Evolutionary conservation across 805 yeast species (phyloP), one percentile per base, ranked within the genome.

Genomic region (Monosporozyma aquatica): DNA sequence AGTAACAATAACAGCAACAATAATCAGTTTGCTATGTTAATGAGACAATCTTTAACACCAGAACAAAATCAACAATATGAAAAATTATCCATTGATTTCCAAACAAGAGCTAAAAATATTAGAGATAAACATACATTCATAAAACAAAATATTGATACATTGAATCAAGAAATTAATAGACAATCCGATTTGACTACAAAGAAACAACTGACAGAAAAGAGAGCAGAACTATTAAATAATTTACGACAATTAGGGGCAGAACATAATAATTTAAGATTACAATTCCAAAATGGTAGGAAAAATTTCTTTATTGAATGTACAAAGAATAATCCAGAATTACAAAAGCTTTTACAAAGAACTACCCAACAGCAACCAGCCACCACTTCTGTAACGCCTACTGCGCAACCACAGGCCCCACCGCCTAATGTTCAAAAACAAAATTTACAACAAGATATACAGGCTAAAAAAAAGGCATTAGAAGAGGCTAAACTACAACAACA

Each of bases 301-400:
- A 53, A 48, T 33, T 61, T 61, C 40, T 62, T 58, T 43, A 52
- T 62, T 10, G 64, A 61, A 38, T 61, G 63, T 44, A 64, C 65
- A 6, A 56, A 59, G 35, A 48, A 52, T 13, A 62, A 62, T 43
- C 58, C 62, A 17, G 57, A 53, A 13, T 42, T 62, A 36, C 62
- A 61, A 35, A 48, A 53, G 37, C 50, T 58, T 8, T 43, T 62
- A 29, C 59, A 60, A 33, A 52, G 51, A 34, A 50, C 56, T 14
- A 44, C 58, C 4, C 61, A 52, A 32, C 59, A 56, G 39, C 45
- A 36, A 38, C 41, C 38, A 14, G 55, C 45, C n/a, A n/a, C n/a
- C n/a, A n/a, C n/a, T n/a, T n/a, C n/a, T n/a, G n/a, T n/a, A n/a
- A n/a, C n/a, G n/a, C n/a, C n/a, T n/a, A n/a, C n/a, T 25, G 49